Base-by-base conservation (phyloP, 1,284 basidiomycete genomes). In the Leccinum cinnamomeum region DNA sequence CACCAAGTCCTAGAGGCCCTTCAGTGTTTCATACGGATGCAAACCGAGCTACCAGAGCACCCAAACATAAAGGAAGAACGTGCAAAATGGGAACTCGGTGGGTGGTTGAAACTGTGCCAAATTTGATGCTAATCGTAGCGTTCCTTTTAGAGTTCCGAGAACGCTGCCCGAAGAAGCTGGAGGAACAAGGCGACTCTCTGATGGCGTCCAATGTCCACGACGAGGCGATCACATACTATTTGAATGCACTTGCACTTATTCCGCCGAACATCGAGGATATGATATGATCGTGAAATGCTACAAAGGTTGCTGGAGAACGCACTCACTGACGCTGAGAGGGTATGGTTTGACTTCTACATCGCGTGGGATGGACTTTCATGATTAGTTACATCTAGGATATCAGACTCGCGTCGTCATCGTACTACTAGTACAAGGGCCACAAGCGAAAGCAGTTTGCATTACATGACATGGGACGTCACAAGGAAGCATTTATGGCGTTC, bases 401-500 rank as follows among this genome's bases (percentile, higher is more conserved):
- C 25, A 18, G 16, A 7, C 35, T 54, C 1, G 25, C 33, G 3
- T 16, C 50, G 10, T 64, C 41, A 39, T 62, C 44, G 1, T 25
- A 63, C 20, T n/a, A n/a, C n/a, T n/a, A n/a, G n/a, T n/a, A n/a
- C n/a, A 7, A 16, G 7, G 46, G 53, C 7, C 37, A 62, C 3
- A 35, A 44, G 33, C 4, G 28, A 18, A 61, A 25, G 20, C 37
- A 61, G 8, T 23, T 60, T 0, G 61, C 39, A 18, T 44, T 62
- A 30, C 61, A 62, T 3, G 11, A 3, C n/a, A 20, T 39, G 54
- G 25, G 12, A 1, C 60, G 37, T 14, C 12, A 61, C 11, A 30
- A 18, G 1, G 51, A 62, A 62, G 60, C 60, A 5, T 62, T 53
- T 1, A 18, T 28, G 11, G 54, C 55, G n/a, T 58, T 61, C 39